Percentiles rank a stretch among this genome's conserved stretches.
phyloP scores from a whole-genome alignment of 2,329 filamentous ascomycete genomes.

The Trichoderma sp. region DNA sequence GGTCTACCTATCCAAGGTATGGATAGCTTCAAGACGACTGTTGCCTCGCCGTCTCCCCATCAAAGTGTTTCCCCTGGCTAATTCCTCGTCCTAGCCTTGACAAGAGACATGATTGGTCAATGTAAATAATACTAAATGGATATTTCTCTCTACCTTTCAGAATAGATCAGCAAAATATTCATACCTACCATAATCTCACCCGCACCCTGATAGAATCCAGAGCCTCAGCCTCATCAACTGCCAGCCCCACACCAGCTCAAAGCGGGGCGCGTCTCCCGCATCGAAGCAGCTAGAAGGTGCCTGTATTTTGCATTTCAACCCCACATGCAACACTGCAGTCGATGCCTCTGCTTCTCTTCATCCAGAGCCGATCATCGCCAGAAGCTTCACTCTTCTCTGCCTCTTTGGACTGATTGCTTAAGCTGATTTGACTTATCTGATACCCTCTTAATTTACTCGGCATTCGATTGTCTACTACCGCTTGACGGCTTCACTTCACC shows the following conservation, averaged over 20 bases:
- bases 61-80: too few relatives aligned
- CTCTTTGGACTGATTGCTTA: not conserved
- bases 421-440: not conserved
- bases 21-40: too few relatives aligned
- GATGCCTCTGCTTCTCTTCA: constrained; percentile 1
- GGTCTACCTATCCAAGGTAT: too few relatives aligned
- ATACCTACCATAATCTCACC: too few relatives aligned
- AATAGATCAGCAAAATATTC: too few relatives aligned
- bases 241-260: constrained; percentile 32
- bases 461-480: not conserved
- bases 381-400: constrained; percentile 11
- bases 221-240: not conserved
- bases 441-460: not conserved
- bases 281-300: constrained; percentile 50
- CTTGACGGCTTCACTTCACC: constrained; percentile 5
- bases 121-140: too few relatives aligned
- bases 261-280: constrained; percentile 35
- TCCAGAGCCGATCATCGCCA: constrained; percentile 23
- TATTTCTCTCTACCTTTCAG: too few relatives aligned
- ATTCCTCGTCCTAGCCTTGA: too few relatives aligned
- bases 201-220: too few relatives aligned
- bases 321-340: constrained; percentile 27
- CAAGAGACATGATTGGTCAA: too few relatives aligned
- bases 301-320: constrained; percentile 33
- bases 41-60: too few relatives aligned